These are phyloP conservation scores for Tetrapisispora arboricola DNA, from an alignment of 805 yeast genomes.

Conservation along the genomic window DNA sequence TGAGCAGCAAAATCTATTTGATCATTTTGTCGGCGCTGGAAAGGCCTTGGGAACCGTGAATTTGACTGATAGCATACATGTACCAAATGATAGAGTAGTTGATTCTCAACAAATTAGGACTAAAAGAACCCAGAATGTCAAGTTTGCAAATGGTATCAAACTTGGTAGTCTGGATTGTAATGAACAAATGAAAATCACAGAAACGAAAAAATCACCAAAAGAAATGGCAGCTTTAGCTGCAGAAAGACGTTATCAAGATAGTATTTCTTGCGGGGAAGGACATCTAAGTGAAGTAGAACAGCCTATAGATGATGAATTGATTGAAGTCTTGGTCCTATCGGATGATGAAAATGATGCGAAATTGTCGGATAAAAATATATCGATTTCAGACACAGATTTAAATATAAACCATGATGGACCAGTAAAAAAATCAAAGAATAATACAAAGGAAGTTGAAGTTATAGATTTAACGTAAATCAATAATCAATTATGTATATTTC, in stretches of 20 bases:
- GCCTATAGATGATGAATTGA: slow-evolving; percentile 7
- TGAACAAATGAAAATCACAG: not conserved
- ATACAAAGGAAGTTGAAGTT: slow-evolving; percentile 4
- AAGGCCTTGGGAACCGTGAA: slow-evolving; percentile 12
- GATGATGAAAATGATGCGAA: slow-evolving; percentile 11
- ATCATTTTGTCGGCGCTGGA: slow-evolving; percentile 26
- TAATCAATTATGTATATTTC: too few relatives aligned
- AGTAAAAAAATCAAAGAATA: not conserved
- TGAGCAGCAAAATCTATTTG: slow-evolving; percentile 22
- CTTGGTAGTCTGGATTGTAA: slow-evolving; percentile 5
- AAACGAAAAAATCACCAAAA: slow-evolving; percentile 11
- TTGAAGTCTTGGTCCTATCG: slow-evolving; percentile 13
- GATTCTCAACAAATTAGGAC: not conserved
- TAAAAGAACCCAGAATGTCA: not conserved
- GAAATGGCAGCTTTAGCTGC: slow-evolving; percentile 30
- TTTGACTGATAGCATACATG: not conserved
- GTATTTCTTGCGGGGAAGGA: slow-evolving; percentile 16
- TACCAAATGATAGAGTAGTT: slow-evolving; percentile 1
- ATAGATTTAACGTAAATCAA: slow-evolving; percentile 13
- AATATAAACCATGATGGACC: not conserved
- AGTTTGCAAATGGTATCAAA: slow-evolving; percentile 4
- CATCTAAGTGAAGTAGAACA: not conserved
- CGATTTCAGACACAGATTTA: not conserved
- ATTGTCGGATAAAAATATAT: not conserved
- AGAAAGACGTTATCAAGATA: slow-evolving; percentile 18